A percentile compares a stretch with the other conserved stretches of the same genome.
These are phyloP conservation scores for Fusarium austroafricanum DNA, from an alignment of 2,329 filamentous ascomycete species.

Conservation along the genomic window DNA sequence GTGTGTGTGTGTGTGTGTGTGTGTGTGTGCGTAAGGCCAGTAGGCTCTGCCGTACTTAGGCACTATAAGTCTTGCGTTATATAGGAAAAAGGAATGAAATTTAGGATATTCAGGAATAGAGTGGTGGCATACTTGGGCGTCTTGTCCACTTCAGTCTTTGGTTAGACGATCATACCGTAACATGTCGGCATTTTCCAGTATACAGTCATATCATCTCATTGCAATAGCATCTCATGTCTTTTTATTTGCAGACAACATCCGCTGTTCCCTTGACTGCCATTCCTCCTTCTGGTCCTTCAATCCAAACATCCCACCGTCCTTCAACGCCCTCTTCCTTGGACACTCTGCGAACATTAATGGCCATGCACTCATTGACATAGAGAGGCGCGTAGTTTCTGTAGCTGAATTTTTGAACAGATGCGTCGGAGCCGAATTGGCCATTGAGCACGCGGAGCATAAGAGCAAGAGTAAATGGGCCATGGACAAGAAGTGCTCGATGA, in stretches of 20 bases:
- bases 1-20: slow-evolving; percentile 25
- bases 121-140: slow-evolving; percentile 8
- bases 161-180: slow-evolving; percentile 27
- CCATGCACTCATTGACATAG: slow-evolving; percentile 78
- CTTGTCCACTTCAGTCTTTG: slow-evolving; percentile 6
- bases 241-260: slow-evolving; percentile 27
- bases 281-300: slow-evolving; percentile 64
- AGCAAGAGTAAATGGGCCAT: slow-evolving; percentile 84
- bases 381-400: slow-evolving; percentile 88
- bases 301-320: slow-evolving; percentile 55
- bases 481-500: slow-evolving; percentile 80
- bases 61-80: slow-evolving; percentile 4
- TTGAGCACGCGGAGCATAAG: slow-evolving; percentile 77
- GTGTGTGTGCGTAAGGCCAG: slow-evolving; percentile 12
- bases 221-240: neutral
- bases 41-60: neutral
- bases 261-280: slow-evolving; percentile 71
- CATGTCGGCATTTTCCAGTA: slow-evolving; percentile 25
- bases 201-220: slow-evolving; percentile 10
- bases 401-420: slow-evolving; percentile 67
- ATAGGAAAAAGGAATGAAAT: slow-evolving; percentile 1
- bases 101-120: slow-evolving; percentile 12
- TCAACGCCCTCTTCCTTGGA: slow-evolving; percentile 46
- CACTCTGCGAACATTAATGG: slow-evolving; percentile 71
- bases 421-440: slow-evolving; percentile 33